Conservation (phyloP, 306 rosid species). For the Citrullus amarus region DNA sequence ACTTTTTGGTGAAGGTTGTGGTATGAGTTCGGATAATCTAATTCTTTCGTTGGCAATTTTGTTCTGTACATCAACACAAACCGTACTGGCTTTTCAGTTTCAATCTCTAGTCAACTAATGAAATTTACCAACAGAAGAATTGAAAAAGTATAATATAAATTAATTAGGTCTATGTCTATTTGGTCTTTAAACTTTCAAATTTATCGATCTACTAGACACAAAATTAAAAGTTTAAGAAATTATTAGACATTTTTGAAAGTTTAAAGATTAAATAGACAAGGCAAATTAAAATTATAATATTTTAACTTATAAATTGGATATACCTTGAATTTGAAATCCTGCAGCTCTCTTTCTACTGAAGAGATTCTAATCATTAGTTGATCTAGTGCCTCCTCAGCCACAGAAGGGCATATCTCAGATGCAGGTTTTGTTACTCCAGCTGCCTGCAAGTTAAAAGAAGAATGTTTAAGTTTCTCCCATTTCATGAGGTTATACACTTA, state of each 20-base stretch:
- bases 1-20: conserved; percentile 48
- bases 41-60: conserved; percentile 52
- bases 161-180: too few species aligned
- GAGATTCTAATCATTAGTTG: conserved; percentile 38
- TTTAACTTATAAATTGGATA: background rate
- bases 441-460: conserved; percentile 31
- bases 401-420: conserved; percentile 38
- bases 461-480: background rate
- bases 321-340: conserved; percentile 75
- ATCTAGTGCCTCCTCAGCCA: conserved; percentile 69
- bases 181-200: too few species aligned
- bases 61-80: conserved; percentile 29
- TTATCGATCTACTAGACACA: too few species aligned
- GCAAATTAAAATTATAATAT: too few species aligned
- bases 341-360: conserved; percentile 53
- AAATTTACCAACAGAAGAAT: background rate
- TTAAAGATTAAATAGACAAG: too few species aligned
- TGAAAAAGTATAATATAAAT: background rate
- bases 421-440: conserved; percentile 64
- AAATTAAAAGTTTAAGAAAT: too few species aligned
- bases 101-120: too few species aligned
- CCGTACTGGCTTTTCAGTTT: background rate
- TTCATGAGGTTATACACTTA: background rate
- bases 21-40: conserved; percentile 49
- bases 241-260: too few species aligned